Evolutionary conservation across 768 basidiomycete genomes (phyloP), one percentile per base, ranked within the genome.

Genomic region (Phallus indusiatus): DNA sequence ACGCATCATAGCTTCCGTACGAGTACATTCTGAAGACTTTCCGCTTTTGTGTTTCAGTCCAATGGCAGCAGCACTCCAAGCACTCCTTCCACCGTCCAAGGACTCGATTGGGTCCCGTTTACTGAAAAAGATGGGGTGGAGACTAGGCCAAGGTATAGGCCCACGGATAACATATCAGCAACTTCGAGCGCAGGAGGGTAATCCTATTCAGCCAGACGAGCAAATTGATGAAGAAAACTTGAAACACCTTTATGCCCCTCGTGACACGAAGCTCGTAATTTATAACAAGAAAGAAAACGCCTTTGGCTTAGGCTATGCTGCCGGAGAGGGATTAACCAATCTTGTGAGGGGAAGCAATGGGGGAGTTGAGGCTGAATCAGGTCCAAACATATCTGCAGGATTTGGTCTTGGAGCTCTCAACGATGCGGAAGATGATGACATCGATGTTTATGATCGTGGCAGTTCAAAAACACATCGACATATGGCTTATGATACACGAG

Each of bases 71-170:
- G 76, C 83, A 5, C 78, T 93, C 8, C 81, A 83, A 63, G 77
- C 88, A 0, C 75, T 96, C 46, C 78, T 88, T 14, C 86, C 90
- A 8, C 74, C 89, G 1, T 80, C 90, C 0, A 81, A 83, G 21
- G 86, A 92, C 60, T 92, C 91, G 1, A 78, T 84, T 24, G 95
- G 95, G 0, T 85, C 89, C 2, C 83, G 83, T 36, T 83, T 98
- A 7, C 78, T 99, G 56, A 87, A 85, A 74, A 94, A 92, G 73
- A 94, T 97, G 87, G 95, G 96, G 0, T 97, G 96, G 95, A 78
- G 86, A 47, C 71, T 84, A 0, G 96, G 94, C 1, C 93, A 94
- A 71, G 96, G 95, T 12, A 83, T 98, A 18, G 96, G 95, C 0
- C 93, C 94, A 4, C 81, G 95, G 11, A 76, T 98, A 33, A 83